Base-by-base conservation (phyloP, 345 rosid species). In the Brassica nigra region DNA sequence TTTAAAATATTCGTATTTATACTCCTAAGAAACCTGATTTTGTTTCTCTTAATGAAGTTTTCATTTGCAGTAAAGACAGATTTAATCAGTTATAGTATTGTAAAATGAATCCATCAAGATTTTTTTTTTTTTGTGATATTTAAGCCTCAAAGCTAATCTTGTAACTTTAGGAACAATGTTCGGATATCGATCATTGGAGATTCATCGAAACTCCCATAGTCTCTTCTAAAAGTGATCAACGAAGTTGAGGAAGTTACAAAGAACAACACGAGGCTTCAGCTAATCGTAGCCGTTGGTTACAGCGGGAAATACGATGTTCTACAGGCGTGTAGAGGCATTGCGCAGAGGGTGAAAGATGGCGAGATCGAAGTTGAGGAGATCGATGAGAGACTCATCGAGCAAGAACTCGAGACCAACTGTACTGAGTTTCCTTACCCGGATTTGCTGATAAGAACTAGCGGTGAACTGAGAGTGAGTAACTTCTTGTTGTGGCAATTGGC, bases 401-500 rank as follows among this genome's bases (percentile, higher is more conserved):
- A 75, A 79, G 94, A 94, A 27, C 66, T 91, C 4, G 91, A 86
- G 67, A 91, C 97, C 0, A 94, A 81, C 52, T 88, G 94, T 70
- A 83, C 90, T 0, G 83, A 88, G 74, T 85, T 79, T 62, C 94
- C 95, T 7, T 83, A 83, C 12, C 98, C 97, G 9, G 97, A 94
- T 78, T 54, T 91, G 4, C 31, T 90, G 14, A 91, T 94, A 31
- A 83, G 97, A 84, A 94, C 97, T 2, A 91, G 95, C 0, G 91
- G 92, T 11, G 98, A 90, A 77, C 85, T 87, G 2, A 70, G 98
- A 76, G 87, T 94, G 57, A 94, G 95, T 80, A 91, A 90, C 88
- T 94, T 91, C 83, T 83, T 91, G 83, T 61, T 91, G 62, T 94
- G 94, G 94, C 95, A 91, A 39, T 75, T 90, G 75, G 98, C 97